phyloP scores from a whole-genome alignment of 805 yeast species.

The Yamadazyma phyllophila region DNA sequence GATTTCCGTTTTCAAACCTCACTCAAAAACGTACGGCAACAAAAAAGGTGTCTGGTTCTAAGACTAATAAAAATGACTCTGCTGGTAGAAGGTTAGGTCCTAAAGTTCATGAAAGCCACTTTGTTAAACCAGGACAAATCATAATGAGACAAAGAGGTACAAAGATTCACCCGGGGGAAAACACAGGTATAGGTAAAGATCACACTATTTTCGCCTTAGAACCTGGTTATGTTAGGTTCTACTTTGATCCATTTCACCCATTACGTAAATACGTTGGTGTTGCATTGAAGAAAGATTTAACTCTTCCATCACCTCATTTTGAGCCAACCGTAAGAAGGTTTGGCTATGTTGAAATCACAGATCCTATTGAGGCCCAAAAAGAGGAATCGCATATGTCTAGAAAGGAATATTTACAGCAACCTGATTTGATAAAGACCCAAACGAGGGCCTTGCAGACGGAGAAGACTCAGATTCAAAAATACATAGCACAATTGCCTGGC shows the following conservation, averaged over 20 bases:
- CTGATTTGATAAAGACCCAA: constrained; percentile 42
- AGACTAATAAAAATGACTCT: constrained; percentile 88
- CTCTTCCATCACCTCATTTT: constrained; percentile 86
- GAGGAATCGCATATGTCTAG: constrained; percentile 66
- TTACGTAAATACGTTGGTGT: constrained; percentile 87
- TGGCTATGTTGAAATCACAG: constrained; percentile 59
- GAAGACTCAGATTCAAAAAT: constrained; percentile 12
- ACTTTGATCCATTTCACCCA: constrained; percentile 95
- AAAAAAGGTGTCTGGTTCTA: constrained; percentile 93
- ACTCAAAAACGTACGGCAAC: constrained; percentile 80
- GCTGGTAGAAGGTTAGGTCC: constrained; percentile 94
- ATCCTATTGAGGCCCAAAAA: constrained; percentile 47
- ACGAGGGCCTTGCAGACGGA: constrained; percentile 42
- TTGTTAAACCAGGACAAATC: constrained; percentile 80
- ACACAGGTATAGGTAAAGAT: constrained; percentile 85
- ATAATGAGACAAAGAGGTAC: constrained; percentile 95
- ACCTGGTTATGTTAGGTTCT: constrained; percentile 90
- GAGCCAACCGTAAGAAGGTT: constrained; percentile 85
- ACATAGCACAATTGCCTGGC: constrained; percentile 5
- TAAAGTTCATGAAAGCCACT: constrained; percentile 76
- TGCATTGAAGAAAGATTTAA: constrained; percentile 60
- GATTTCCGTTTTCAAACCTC: not conserved
- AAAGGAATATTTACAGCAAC: constrained; percentile 60
- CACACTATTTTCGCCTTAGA: constrained; percentile 89
- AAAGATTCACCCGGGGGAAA: constrained; percentile 90